Evolutionary conservation across 176 grass and related monocot genomes (phyloP), one percentile per base, ranked within the genome.

Genomic region (Oryza longistaminata): DNA sequence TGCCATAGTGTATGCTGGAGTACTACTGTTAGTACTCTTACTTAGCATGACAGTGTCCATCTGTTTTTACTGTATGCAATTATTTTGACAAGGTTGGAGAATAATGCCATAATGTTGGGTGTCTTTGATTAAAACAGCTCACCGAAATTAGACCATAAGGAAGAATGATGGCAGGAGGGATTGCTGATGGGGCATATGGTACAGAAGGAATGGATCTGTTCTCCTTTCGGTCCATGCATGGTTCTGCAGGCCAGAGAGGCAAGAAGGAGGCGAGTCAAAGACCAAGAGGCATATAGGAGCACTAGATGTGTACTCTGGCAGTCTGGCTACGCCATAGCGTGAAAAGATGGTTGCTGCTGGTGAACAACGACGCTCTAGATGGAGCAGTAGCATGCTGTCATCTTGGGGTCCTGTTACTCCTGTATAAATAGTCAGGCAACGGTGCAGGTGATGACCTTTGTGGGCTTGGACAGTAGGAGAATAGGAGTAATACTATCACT

Each of bases 261-360:
- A 19, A 29, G 3, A 66, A 68, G 67, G 48, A 64, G 66, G 78
- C 68, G 40, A 17, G 84, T 19, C 42, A 87, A 66, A 81, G 77
- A 66, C 60, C 67, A 64, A 68, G 70, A 81, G 78, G 61, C 69
- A 60, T 27, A 43, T 31, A 81, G 45, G 11, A 5, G 44, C 1
- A n/a, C 42, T 62, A 62, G 58, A n/a, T 7, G 37, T 33, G 79
- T 70, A 43, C 55, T 66, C 2, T 27, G 27, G 27, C n/a, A n/a
- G 27, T 27, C 29, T 50, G 40, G 9, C 26, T 79, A 21, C 7
- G 49, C 46, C 24, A 14, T 58, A 25, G n/a, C 7, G 21, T 42
- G 35, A 70, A 85, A 61, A 81, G 31, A 67, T 26, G 40, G 8
- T 52, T 52, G 49, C 58, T 74, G 27, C 58, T 74, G 68, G n/a